Base-by-base conservation (phyloP, 2,329 filamentous ascomycete genomes). In the Elsinoe perseae region DNA sequence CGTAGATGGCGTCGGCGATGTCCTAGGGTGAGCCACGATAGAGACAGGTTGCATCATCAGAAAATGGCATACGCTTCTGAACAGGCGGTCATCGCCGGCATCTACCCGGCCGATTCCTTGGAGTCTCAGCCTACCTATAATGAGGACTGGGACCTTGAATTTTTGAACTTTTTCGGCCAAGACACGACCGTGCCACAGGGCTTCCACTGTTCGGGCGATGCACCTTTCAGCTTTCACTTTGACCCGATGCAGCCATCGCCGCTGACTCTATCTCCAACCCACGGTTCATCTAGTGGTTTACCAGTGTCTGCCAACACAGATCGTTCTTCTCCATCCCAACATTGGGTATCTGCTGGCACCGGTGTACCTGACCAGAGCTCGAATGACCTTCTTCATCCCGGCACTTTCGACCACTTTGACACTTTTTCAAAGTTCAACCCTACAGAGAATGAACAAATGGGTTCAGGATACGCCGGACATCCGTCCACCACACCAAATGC, bases 281-380 rank as follows among this genome's bases (percentile, higher is more conserved):
- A 38, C 28, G 48, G 48, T 16, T 52, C 48, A 23, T 52, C 48
- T 27, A 52, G 28, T 25, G 48, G 30, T 23, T 21, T 52, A 18
- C 48, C 48, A 23, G 12, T 25, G 16, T 52, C 48, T 6, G 48
- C 48, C 48, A 52, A 52, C 48, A 52, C 48, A 36, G 48, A 52
- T 52, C 28, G 38, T 18, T 36, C 48, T 34, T 52, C 48, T 52
- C 48, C 48, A 34, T 20, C 28, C 30, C 48, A 52, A 38, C 30
- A 36, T 18, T 52, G 48, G 48, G 16, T 38, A 9, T 2, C 28
- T 8, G 30, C 16, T 14, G 28, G 28, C 25, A 34, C 4, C 10
- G 44, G 25, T 20, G 18, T 52, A 38, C 30, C 38, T 36, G 48
- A 52, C 18, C 28, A 48, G 12, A 21, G 4, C 16, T 52, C 20